These are phyloP conservation scores for Rhamnella rubrinervis DNA, from an alignment of 331 rosid genomes.

Conservation along the genomic window DNA sequence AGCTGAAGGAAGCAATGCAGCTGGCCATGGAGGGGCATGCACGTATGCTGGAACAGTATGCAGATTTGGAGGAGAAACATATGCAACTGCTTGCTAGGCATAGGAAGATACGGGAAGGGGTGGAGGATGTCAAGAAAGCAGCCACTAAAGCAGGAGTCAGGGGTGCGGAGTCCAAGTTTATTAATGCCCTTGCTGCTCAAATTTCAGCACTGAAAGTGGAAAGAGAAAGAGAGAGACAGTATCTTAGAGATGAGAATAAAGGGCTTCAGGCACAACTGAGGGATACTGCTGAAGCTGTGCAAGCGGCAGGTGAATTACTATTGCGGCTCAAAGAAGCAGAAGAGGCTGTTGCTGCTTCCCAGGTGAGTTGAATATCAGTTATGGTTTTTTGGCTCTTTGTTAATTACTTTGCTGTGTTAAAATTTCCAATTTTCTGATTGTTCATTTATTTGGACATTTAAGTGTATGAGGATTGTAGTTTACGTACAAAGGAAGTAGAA, in stretches of 20 bases:
- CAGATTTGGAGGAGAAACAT: slow-evolving; percentile 96
- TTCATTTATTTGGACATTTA: not conserved
- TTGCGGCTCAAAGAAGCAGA: slow-evolving; percentile 92
- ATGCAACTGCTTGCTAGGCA: slow-evolving; percentile 82
- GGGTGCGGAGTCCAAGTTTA: slow-evolving; percentile 92
- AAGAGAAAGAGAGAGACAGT: slow-evolving; percentile 79
- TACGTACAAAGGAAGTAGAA: too few relatives aligned
- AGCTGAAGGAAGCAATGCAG: slow-evolving; percentile 84
- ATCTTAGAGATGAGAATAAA: slow-evolving; percentile 79
- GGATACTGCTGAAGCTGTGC: slow-evolving; percentile 98
- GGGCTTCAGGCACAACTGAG: slow-evolving; percentile 93
- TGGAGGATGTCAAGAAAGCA: slow-evolving; percentile 91
- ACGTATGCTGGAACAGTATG: slow-evolving; percentile 85
- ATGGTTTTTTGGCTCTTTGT: not conserved
- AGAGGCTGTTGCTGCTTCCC: slow-evolving; percentile 69
- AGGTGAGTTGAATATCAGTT: slow-evolving; percentile 49
- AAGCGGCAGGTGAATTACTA: slow-evolving; percentile 97
- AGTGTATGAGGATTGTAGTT: not conserved
- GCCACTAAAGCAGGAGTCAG: slow-evolving; percentile 90
- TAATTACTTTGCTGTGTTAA: not conserved
- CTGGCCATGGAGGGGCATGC: slow-evolving; percentile 90
- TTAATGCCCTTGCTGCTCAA: slow-evolving; percentile 95
- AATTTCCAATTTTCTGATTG: not conserved
- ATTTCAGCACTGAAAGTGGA: slow-evolving; percentile 81
- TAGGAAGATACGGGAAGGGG: slow-evolving; percentile 81